Evolutionary conservation across 257 asterid species (phyloP), one percentile per base, ranked within the genome.

Genomic region (Solanum microdontum): DNA sequence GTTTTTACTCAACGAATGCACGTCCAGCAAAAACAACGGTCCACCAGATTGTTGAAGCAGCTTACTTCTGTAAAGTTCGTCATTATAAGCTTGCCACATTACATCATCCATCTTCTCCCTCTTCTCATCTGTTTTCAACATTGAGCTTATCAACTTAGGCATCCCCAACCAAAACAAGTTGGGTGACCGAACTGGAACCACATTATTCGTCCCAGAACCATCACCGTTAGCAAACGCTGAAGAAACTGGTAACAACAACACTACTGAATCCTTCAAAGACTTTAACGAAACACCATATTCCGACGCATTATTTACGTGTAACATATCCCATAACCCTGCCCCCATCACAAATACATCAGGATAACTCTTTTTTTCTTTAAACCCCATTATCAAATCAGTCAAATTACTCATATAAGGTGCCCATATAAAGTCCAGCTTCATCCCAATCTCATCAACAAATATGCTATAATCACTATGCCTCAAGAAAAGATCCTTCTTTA

Each of bases 261-360:
- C 88, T 21, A 93, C 88, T 30, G 92, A 90, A 72, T 95, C 94
- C 97, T 91, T 92, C 91, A 97, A 91, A 58, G 64, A 74, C 58
- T 88, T 90, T 75, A 96, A 73, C 0, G 92, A 90, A 70, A 36
- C 74, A 21, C 98, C 96, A 85, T 93, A 97, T 1, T 95, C 94
- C 2, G 92, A 86, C 0, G 88, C 95, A 68, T 94, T 93, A 87
- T 89, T 93, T 87, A 95, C 90, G 19, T 94, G 99, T 84, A 96
- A 86, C 98, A 97, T 97, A 90, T 96, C 99, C 99, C 98, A 97
- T 73, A 97, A 88, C 76, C 99, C 99, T 2, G 98, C 93, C 45
- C 99, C 99, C 93, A 97, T 93, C 88, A 95, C 92, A 86, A 97
- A 80, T 72, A 96, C 95, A 93, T 96, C 99, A 0, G 99, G 99